Percentiles rank a stretch among this genome's conserved stretches.
Evolutionary conservation across 2,329 filamentous ascomycete species (phyloP).

Genomic region (Dryadomyces sulphureus): DNA sequence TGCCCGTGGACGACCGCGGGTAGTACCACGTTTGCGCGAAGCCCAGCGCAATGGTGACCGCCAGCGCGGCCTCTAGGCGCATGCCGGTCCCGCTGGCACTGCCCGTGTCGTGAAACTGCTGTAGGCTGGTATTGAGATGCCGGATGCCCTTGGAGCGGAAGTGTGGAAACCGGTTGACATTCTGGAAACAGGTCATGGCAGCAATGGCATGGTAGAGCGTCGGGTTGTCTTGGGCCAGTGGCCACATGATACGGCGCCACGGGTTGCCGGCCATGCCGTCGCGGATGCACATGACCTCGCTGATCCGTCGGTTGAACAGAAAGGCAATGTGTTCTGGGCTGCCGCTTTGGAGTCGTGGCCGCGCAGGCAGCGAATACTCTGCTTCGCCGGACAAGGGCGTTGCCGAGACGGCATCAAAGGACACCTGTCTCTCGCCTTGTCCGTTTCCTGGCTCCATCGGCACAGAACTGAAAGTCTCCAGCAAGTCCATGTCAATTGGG

Average conservation of each 20-base stretch:
- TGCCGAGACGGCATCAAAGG: no score
- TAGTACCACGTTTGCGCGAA: conserved; percentile 5
- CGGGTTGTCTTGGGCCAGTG: conserved; percentile 2
- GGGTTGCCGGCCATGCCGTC: conserved; percentile 2
- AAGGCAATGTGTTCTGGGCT: conserved; percentile 5
- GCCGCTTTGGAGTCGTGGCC: not conserved
- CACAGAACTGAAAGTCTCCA: no score
- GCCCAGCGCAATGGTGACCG: not conserved
- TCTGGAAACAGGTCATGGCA: conserved; percentile 5
- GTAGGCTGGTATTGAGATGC: conserved; percentile 3
- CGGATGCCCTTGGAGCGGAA: not conserved
- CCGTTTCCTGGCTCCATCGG: no score
- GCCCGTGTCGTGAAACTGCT: not conserved
- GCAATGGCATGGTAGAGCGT: conserved; percentile 3
- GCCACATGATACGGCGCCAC: conserved; percentile 4
- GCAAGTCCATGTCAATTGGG: no score
- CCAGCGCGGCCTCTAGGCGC: conserved; percentile 1
- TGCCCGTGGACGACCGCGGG: conserved; percentile 2
- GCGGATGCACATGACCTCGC: conserved; percentile 3
- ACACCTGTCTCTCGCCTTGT: no score
- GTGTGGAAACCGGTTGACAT: conserved; percentile 1
- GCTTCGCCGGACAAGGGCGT: no score
- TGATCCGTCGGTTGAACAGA: conserved; percentile 2
- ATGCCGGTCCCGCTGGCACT: no score
- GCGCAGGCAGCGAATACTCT: not conserved